phyloP scores from a whole-genome alignment of 225 moss, liverwort and hornwort species.

The Pseudoscleropodium purum region DNA sequence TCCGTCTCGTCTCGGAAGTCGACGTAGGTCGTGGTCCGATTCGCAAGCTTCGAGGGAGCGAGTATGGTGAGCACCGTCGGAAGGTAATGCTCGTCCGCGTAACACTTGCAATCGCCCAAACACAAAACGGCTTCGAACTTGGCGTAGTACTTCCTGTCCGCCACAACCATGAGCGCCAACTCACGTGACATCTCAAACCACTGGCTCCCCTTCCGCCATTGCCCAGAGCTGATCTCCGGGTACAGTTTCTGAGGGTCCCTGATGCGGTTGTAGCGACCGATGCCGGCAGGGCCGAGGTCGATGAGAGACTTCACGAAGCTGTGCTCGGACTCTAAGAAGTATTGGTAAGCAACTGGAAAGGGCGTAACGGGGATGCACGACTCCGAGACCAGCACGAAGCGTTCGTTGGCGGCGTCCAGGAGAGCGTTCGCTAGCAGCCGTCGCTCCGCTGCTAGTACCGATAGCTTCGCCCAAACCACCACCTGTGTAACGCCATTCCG shows the following conservation, averaged over 20 bases:
- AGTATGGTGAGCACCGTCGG: conserved; percentile 35
- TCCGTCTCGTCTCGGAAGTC: not conserved
- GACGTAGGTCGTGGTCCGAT: conserved; percentile 21
- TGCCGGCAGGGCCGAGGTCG: not conserved
- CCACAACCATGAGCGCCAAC: conserved; percentile 15
- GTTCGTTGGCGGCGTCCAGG: conserved; percentile 22
- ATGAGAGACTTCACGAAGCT: conserved; percentile 13
- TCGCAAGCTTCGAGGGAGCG: conserved; percentile 21
- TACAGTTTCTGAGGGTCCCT: not conserved
- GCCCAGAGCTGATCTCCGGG: conserved; percentile 13
- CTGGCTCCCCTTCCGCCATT: conserved; percentile 53
- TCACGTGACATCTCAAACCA: conserved; percentile 44
- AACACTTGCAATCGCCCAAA: not conserved
- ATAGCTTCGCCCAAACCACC: conserved; percentile 25
- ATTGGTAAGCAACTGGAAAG: conserved; percentile 26
- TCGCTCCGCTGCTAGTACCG: conserved; percentile 23
- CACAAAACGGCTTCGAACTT: conserved; percentile 25
- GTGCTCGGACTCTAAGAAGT: conserved; percentile 25
- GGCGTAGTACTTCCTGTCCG: conserved; percentile 24
- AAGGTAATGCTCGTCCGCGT: conserved; percentile 40
- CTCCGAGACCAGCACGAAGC: conserved; percentile 40
- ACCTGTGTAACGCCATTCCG: conserved; percentile 7
- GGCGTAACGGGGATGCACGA: conserved; percentile 35
- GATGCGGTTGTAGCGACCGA: conserved; percentile 37
- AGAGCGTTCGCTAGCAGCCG: conserved; percentile 40